phyloP scores from a whole-genome alignment of 805 yeast genomes.

The Scheffersomyces amazonensis region DNA sequence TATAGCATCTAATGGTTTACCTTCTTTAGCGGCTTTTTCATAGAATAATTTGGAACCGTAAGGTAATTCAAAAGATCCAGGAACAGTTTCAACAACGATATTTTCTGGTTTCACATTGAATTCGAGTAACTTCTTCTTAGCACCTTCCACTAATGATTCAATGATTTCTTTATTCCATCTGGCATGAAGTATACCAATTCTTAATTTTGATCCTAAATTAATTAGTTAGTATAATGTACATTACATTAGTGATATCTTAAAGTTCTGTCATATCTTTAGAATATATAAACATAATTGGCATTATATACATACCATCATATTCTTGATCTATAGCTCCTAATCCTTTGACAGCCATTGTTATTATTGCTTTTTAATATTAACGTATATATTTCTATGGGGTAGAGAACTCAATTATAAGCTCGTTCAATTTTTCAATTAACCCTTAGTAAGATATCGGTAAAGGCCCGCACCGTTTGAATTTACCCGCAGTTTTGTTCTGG shows the following conservation, averaged over 20 bases:
- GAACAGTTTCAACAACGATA: constrained; percentile 80
- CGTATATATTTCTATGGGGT: too few species aligned
- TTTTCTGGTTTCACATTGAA: constrained; percentile 75
- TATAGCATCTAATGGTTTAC: constrained; percentile 69
- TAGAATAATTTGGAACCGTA: constrained; percentile 62
- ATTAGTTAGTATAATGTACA: constrained; percentile 11
- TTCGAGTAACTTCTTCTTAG: constrained; percentile 52
- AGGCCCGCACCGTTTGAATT: neutral
- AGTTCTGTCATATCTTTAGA: too few species aligned
- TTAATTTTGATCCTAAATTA: constrained; percentile 48
- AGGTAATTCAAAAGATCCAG: constrained; percentile 95
- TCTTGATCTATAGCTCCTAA: constrained; percentile 68
- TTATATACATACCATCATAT: constrained; percentile 53
- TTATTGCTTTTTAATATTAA: too few species aligned
- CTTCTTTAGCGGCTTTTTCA: constrained; percentile 39
- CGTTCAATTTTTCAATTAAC: too few species aligned
- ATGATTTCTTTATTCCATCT: constrained; percentile 89
- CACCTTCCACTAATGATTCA: constrained; percentile 77
- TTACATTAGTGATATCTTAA: neutral
- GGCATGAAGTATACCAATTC: constrained; percentile 89
- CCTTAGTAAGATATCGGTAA: neutral
- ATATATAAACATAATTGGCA: neutral
- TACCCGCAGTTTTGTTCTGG: neutral
- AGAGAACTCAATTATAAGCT: too few species aligned
- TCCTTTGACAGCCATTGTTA: constrained; percentile 73